Conservation (phyloP, 805 yeast genomes). For the Metschnikowia corniflorae region DNA sequence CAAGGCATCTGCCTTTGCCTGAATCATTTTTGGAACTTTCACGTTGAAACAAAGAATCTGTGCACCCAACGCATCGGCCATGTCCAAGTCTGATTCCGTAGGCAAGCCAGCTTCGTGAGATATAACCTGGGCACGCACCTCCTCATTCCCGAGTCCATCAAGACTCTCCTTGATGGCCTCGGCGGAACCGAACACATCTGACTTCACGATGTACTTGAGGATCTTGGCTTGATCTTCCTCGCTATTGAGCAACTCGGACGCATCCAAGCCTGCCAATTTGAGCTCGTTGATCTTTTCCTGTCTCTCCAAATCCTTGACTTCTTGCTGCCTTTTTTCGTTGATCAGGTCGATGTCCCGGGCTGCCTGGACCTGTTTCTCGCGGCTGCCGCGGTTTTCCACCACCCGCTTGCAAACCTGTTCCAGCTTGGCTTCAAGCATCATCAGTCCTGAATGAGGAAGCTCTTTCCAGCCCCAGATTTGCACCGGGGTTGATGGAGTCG, state of each 20-base stretch:
- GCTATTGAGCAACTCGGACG: constrained; percentile 40
- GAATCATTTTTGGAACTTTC: constrained; percentile 60
- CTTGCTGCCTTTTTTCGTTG: constrained; percentile 62
- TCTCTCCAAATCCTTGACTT: constrained; percentile 48
- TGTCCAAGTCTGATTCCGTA: constrained; percentile 39
- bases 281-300: constrained; percentile 55
- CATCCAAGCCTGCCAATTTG: constrained; percentile 56
- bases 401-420: constrained; percentile 78
- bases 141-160: constrained; percentile 79
- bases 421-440: constrained; percentile 67
- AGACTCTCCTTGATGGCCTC: constrained; percentile 89
- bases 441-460: constrained; percentile 88
- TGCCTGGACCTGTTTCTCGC: constrained; percentile 52
- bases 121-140: constrained; percentile 67
- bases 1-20: constrained; percentile 51
- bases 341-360: constrained; percentile 63
- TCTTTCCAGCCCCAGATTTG: constrained; percentile 94
- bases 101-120: constrained; percentile 80
- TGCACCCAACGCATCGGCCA: constrained; percentile 49
- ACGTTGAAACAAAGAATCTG: constrained; percentile 76
- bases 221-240: constrained; percentile 23
- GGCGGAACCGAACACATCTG: constrained; percentile 92
- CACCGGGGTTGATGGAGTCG: constrained; percentile 86
- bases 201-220: constrained; percentile 63
- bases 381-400: constrained; percentile 55